These are phyloP conservation scores for Heimioporus sp. DNA, from an alignment of 768 basidiomycete genomes.

Conservation along the genomic window DNA sequence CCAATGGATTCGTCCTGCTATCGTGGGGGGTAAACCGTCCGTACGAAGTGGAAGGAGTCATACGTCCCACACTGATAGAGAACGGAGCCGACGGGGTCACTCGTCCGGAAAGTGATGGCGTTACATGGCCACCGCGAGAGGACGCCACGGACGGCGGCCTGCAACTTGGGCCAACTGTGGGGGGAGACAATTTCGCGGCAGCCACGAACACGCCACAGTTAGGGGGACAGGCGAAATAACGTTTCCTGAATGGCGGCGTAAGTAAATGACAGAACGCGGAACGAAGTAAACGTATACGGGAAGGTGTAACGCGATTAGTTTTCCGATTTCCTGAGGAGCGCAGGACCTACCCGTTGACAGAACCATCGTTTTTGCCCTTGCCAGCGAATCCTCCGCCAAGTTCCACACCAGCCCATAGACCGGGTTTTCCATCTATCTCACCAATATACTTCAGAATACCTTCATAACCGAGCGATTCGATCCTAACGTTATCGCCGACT, in stretches of 20 bases:
- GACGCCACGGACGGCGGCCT: slow-evolving; percentile 84
- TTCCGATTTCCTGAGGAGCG: background rate
- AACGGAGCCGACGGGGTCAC: slow-evolving; percentile 43
- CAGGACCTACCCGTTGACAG: slow-evolving; percentile 75
- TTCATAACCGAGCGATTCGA: slow-evolving; percentile 87
- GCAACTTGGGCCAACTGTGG: slow-evolving; percentile 58
- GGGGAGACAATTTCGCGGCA: slow-evolving; percentile 72
- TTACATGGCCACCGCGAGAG: slow-evolving; percentile 47
- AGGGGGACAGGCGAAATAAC: slow-evolving; percentile 83
- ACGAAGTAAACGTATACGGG: background rate
- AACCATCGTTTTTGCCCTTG: slow-evolving; percentile 94
- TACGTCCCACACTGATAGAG: slow-evolving; percentile 42
- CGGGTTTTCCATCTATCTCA: slow-evolving; percentile 83
- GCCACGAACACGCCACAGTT: slow-evolving; percentile 92
- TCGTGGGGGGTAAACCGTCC: slow-evolving; percentile 42
- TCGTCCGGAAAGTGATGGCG: slow-evolving; percentile 45
- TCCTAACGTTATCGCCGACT: slow-evolving; percentile 79
- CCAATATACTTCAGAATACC: slow-evolving; percentile 81
- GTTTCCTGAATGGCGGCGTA: slow-evolving; percentile 45
- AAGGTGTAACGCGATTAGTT: background rate
- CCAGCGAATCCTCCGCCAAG: slow-evolving; percentile 81
- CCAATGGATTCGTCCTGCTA: slow-evolving; percentile 25
- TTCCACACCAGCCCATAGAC: slow-evolving; percentile 93
- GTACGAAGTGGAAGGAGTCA: slow-evolving; percentile 53
- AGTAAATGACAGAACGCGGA: slow-evolving; percentile 6